phyloP scores from a whole-genome alignment of 1,139 yeast species.

The Groenewaldozyma auringiensis region DNA sequence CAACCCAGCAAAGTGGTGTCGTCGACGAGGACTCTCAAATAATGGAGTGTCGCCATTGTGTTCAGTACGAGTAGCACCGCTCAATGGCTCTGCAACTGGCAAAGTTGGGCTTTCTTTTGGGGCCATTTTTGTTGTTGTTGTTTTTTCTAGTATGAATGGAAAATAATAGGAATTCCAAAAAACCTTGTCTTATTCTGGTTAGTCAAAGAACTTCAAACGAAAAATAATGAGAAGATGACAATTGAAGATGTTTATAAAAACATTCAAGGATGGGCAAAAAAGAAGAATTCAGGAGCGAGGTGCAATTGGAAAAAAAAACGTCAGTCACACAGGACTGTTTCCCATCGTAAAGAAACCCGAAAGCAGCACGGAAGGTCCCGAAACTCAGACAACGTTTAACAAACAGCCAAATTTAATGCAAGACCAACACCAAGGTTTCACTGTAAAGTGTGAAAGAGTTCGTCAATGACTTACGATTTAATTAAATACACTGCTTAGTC shows the following conservation, averaged over 20 bases:
- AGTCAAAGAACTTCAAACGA: not conserved
- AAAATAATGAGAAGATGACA: not conserved
- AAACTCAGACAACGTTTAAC: not conserved
- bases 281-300: not conserved
- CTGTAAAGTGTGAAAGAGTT: not conserved
- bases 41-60: slow-evolving; percentile 7
- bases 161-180: too few species aligned
- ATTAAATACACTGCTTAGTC: not conserved
- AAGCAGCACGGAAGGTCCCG: not conserved
- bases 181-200: too few species aligned
- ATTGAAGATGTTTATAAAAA: not conserved
- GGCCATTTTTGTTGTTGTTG: not conserved
- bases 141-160: not conserved
- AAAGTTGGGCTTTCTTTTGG: not conserved
- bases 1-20: slow-evolving; percentile 27
- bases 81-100: not conserved
- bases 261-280: not conserved
- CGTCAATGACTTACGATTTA: not conserved
- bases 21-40: slow-evolving; percentile 4
- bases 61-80: not conserved
- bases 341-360: too few species aligned
- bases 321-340: not conserved
- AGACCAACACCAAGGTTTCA: not conserved
- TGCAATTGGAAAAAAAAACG: not conserved
- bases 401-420: too few species aligned